Conservation (phyloP, 2,329 filamentous ascomycete genomes). For the Lachnellula hyalina region DNA sequence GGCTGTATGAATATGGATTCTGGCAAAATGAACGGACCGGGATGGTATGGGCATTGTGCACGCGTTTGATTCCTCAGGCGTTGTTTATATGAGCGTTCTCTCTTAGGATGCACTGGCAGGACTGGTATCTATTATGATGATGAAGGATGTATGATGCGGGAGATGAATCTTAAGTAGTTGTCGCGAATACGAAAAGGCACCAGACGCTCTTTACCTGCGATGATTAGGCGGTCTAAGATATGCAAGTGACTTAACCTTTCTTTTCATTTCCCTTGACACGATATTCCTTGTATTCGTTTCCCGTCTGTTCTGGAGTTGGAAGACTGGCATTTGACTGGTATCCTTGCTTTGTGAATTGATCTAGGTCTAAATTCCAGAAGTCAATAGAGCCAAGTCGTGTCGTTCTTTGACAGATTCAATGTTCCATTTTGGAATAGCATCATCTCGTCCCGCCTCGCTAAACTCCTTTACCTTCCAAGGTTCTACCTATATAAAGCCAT, state of each 20-base stretch:
- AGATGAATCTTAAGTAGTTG: not conserved
- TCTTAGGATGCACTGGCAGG: not conserved
- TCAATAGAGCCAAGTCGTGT: too few relatives aligned
- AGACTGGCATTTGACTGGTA: too few relatives aligned
- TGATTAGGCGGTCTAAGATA: not conserved
- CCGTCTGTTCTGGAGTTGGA: not conserved
- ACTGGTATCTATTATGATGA: conserved; percentile 5
- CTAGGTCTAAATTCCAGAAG: too few relatives aligned
- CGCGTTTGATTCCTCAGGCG: conserved; percentile 14
- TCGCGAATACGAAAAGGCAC: not conserved
- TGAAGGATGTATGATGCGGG: conserved; percentile 1
- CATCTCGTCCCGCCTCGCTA: not conserved
- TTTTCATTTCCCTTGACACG: too few relatives aligned
- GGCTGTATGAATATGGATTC: conserved; percentile 11
- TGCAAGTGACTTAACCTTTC: not conserved
- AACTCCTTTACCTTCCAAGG: too few relatives aligned
- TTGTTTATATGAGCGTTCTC: conserved; percentile 7
- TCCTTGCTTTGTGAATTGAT: too few relatives aligned
- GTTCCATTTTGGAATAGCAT: too few relatives aligned
- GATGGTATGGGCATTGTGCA: not conserved
- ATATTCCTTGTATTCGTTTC: not conserved
- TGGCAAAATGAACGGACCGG: not conserved
- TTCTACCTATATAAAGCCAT: too few relatives aligned
- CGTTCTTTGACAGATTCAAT: too few relatives aligned
- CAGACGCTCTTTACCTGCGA: conserved; percentile 1